A percentile compares a stretch with the other conserved stretches of the same genome.
Conservation (phyloP, 306 rosid genomes). For the Malus sylvestris region DNA sequence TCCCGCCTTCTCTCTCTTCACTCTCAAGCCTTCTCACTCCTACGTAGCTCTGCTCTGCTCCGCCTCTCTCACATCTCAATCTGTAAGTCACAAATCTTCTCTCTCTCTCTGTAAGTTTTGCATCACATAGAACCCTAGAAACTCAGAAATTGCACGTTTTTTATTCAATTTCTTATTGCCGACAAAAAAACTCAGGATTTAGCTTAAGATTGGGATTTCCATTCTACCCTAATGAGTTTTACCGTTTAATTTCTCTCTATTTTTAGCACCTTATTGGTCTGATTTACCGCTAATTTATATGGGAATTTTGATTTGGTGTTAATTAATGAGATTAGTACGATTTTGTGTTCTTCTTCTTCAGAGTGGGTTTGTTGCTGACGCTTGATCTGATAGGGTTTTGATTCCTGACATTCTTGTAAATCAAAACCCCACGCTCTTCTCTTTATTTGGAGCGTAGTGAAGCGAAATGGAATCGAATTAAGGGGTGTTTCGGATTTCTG, state of each 20-base stretch:
- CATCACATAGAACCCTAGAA: constrained; percentile 19
- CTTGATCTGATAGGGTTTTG: constrained; percentile 35
- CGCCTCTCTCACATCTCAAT: neutral
- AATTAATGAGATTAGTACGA: neutral
- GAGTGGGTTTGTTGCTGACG: constrained; percentile 23
- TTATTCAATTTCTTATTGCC: neutral
- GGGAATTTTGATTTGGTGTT: neutral
- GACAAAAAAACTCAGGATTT: neutral
- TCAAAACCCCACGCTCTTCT: constrained; percentile 13
- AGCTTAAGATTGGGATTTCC: neutral
- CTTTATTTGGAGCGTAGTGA: constrained; percentile 7
- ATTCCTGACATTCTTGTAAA: constrained; percentile 20
- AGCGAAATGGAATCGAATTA: constrained; percentile 17
- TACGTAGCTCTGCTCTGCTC: neutral
- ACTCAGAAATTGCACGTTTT: neutral
- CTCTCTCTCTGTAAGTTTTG: neutral
- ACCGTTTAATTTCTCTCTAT: neutral
- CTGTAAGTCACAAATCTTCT: constrained; percentile 21
- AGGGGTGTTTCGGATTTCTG: constrained; percentile 16
- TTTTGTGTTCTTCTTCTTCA: neutral
- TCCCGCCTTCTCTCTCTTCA: neutral
- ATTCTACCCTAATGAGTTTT: neutral
- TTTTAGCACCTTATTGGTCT: neutral
- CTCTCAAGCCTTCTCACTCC: neutral
- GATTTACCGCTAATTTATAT: neutral